A percentile compares a stretch with the other conserved stretches of the same genome.
Evolutionary conservation across 2,329 filamentous ascomycete genomes (phyloP).

Genomic region (Pseudomassariella vexata): DNA sequence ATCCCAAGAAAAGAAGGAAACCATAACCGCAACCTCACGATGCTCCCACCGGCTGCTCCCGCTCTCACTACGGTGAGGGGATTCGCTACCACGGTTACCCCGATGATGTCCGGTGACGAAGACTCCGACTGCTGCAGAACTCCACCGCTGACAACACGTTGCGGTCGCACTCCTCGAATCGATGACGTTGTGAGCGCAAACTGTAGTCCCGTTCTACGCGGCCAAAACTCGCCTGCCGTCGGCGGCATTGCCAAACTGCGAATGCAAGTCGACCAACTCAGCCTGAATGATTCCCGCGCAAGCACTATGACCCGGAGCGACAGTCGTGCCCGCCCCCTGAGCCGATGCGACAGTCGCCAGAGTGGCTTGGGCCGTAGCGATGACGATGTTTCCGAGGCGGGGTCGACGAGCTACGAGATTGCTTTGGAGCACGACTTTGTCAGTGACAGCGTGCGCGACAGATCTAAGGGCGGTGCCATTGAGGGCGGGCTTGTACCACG

Average conservation of each 20-base stretch:
- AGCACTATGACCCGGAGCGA: conserved; percentile 51
- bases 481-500: conserved; percentile 52
- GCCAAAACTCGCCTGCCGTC: conserved; percentile 45
- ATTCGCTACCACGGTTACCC: conserved; percentile 49
- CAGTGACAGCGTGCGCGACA: conserved; percentile 54
- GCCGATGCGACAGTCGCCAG: conserved; percentile 48
- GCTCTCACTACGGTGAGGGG: conserved; percentile 52
- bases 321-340: conserved; percentile 43
- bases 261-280: conserved; percentile 73
- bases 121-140: conserved; percentile 46
- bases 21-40: too few relatives aligned
- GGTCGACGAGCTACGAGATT: conserved; percentile 75
- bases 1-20: neutral
- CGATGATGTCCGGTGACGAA: conserved; percentile 50
- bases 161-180: conserved; percentile 34
- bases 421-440: conserved; percentile 79
- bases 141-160: conserved; percentile 30
- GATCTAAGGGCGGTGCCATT: conserved; percentile 27
- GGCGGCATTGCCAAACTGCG: conserved; percentile 81
- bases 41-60: conserved; percentile 41
- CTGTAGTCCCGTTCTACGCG: conserved; percentile 55
- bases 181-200: conserved; percentile 57
- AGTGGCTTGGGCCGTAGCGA: conserved; percentile 54
- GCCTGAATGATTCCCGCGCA: conserved; percentile 51
- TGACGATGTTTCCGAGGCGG: conserved; percentile 63